Evolutionary conservation across 2,329 filamentous ascomycete genomes (phyloP).

Genomic region (Nothophaeocryptopus gaeumannii): DNA sequence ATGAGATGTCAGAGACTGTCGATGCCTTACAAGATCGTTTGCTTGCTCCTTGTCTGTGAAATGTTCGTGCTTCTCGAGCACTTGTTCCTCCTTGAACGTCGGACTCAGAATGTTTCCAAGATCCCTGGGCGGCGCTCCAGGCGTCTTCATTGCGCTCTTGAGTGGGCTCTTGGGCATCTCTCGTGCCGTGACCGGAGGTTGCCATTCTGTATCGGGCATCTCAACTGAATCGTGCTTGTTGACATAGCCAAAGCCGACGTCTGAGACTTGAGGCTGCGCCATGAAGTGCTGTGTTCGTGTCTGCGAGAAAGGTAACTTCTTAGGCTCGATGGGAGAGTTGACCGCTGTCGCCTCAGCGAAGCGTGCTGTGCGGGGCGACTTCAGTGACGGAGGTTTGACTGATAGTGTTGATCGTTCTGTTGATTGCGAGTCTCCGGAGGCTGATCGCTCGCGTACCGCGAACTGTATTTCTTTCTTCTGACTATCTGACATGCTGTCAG

Average conservation of each 20-base stretch:
- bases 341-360: constrained; percentile 79
- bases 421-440: constrained; percentile 29
- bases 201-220: constrained; percentile 51
- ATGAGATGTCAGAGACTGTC: too few species aligned
- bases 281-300: constrained; percentile 55
- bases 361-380: constrained; percentile 66
- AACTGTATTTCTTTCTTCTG: constrained; percentile 45
- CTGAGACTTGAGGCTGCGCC: constrained; percentile 69
- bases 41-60: constrained; percentile 82
- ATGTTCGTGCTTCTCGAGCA: constrained; percentile 78
- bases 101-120: constrained; percentile 77
- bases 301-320: constrained; percentile 57
- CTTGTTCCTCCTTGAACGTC: constrained; percentile 83
- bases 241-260: constrained; percentile 92
- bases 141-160: constrained; percentile 86
- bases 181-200: constrained; percentile 51
- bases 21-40: constrained; percentile 74
- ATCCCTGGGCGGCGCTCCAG: constrained; percentile 72
- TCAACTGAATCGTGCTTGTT: constrained; percentile 56
- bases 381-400: constrained; percentile 28
- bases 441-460: constrained; percentile 38
- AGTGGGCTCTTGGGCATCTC: constrained; percentile 67
- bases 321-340: constrained; percentile 68
- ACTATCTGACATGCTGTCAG: constrained; percentile 47
- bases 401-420: constrained; percentile 25